A percentile compares a stretch with the other conserved stretches of the same genome.
These are phyloP conservation scores for Euclidium syriacum DNA, from an alignment of 345 rosid genomes.

Conservation along the genomic window DNA sequence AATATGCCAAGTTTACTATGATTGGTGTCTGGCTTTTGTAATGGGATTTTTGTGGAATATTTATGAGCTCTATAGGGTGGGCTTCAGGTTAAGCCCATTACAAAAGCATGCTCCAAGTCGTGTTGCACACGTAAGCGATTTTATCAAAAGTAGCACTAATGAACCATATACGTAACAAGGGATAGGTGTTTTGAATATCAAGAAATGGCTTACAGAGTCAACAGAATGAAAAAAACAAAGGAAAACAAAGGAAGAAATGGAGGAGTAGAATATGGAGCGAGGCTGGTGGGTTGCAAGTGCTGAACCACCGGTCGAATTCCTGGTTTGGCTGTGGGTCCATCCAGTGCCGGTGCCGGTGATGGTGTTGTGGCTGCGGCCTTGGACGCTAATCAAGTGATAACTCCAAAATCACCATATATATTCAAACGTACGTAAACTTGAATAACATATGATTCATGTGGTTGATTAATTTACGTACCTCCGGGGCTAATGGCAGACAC, in stretches of 20 bases:
- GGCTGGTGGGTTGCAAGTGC: constrained; percentile 24
- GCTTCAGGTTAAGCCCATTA: too few species aligned
- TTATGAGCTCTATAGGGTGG: too few species aligned
- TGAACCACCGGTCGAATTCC: constrained; percentile 31
- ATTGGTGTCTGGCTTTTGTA: too few species aligned
- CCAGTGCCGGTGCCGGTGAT: neutral
- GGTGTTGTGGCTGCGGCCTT: constrained; percentile 18
- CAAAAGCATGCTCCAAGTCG: too few species aligned
- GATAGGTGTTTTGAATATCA: neutral
- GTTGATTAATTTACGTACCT: constrained; percentile 35
- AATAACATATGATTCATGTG: neutral
- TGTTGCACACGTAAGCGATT: too few species aligned
- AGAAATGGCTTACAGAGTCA: constrained; percentile 4
- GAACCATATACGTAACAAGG: too few species aligned
- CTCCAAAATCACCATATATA: neutral
- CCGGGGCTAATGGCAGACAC: constrained; percentile 45
- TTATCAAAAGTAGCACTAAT: too few species aligned
- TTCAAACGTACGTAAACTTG: neutral
- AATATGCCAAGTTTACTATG: too few species aligned
- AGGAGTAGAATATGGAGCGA: constrained; percentile 13
- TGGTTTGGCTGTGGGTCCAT: constrained; percentile 6
- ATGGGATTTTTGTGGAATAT: too few species aligned
- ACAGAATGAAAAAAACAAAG: neutral
- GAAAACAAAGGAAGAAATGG: constrained; percentile 16
- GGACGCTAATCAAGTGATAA: constrained; percentile 16